phyloP scores from a whole-genome alignment of 352 stramenopile species.

The Phytophthora megakarya region DNA sequence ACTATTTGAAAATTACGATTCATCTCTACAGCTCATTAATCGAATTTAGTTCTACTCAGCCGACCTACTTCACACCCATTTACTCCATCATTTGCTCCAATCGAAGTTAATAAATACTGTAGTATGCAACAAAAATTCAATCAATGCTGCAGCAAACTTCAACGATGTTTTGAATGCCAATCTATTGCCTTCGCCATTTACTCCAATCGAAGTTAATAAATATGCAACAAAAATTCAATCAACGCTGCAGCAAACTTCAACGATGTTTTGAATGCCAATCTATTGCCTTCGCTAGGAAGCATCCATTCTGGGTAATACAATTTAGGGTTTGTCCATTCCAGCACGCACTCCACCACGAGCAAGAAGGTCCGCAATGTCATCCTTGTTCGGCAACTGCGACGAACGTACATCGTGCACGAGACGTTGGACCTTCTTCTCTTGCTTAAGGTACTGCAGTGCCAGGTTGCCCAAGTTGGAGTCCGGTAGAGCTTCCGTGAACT shows the following conservation, averaged over 20 bases:
- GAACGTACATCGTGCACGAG: slow-evolving; percentile 75
- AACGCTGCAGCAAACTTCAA: too few relatives aligned
- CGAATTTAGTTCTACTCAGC: too few relatives aligned
- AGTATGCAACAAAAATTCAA: too few relatives aligned
- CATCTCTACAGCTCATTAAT: too few relatives aligned
- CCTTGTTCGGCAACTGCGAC: slow-evolving; percentile 57
- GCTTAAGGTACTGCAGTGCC: slow-evolving; percentile 94
- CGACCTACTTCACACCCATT: too few relatives aligned
- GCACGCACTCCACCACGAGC: slow-evolving; percentile 76
- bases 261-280: background rate
- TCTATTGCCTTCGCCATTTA: too few relatives aligned
- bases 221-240: too few relatives aligned
- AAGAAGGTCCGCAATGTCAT: slow-evolving; percentile 78
- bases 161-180: background rate
- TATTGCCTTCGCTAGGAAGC: background rate
- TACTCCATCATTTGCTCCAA: too few relatives aligned
- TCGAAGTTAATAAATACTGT: too few relatives aligned
- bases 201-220: too few relatives aligned
- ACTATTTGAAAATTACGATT: too few relatives aligned
- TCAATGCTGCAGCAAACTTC: too few relatives aligned
- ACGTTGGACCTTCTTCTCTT: slow-evolving; percentile 93
- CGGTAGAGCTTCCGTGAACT: slow-evolving; percentile 95
- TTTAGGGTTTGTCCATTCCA: slow-evolving; percentile 40
- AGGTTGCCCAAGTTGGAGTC: slow-evolving; percentile 91
- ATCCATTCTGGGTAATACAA: background rate